These are phyloP conservation scores for Backusella tuberculispora DNA, from an alignment of 192 early-diverging fungal species.

Conservation along the genomic window DNA sequence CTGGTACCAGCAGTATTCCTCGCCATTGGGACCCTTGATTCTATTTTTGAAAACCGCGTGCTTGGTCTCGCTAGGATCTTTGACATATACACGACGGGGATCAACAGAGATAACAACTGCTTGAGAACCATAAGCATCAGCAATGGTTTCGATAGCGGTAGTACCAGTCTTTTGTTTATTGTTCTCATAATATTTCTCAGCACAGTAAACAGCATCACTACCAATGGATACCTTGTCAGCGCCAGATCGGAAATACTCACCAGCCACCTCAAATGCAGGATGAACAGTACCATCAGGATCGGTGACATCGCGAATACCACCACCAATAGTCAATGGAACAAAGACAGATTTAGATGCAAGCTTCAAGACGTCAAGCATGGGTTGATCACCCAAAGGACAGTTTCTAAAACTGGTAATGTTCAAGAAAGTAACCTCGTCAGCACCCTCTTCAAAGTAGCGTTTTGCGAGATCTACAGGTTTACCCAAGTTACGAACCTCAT, in stretches of 20 bases:
- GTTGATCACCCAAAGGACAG: conserved; percentile 84
- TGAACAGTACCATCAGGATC: conserved; percentile 83
- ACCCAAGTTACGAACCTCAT: conserved; percentile 92
- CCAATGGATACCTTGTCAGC: conserved; percentile 99
- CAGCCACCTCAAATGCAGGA: conserved; percentile 96
- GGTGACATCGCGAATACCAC: conserved; percentile 92
- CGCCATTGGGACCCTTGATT: conserved; percentile 87
- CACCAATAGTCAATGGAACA: conserved; percentile 99
- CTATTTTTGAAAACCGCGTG: conserved; percentile 78
- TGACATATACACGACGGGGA: conserved; percentile 92
- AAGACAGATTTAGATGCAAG: conserved; percentile 90
- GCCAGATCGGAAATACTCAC: conserved; percentile 97
- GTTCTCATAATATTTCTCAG: conserved; percentile 77
- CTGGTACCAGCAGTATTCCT: conserved; percentile 98
- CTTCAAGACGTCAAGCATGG: conserved; percentile 95
- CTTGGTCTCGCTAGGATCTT: conserved; percentile 66
- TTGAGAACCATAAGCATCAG: conserved; percentile 92
- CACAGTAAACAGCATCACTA: conserved; percentile 98
- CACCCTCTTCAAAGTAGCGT: conserved; percentile 93
- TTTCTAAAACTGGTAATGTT: conserved; percentile 99
- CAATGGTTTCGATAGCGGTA: conserved; percentile 95
- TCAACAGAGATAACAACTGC: conserved; percentile 99
- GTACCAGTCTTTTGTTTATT: conserved; percentile 61
- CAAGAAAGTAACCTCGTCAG: conserved; percentile 97
- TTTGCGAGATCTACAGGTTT: conserved; percentile 95